A percentile compares a stretch with the other conserved stretches of the same genome.
Evolutionary conservation across 106 monocot species (phyloP).

Genomic region (Dendrobium huoshanense): DNA sequence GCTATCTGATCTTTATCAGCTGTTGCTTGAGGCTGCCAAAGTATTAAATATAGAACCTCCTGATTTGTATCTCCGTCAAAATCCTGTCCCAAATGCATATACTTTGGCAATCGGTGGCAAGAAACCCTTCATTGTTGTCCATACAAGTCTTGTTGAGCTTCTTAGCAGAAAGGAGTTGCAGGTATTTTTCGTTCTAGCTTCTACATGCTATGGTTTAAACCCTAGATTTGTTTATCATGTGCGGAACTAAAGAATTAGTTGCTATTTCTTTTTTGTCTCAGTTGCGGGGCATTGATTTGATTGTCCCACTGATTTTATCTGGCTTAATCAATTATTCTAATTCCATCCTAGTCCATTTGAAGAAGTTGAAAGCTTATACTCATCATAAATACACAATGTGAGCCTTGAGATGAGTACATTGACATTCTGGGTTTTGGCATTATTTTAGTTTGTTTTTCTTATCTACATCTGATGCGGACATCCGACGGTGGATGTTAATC

Average conservation of each 20-base stretch:
- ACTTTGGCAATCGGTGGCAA: conserved; percentile 90
- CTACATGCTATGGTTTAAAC: not conserved
- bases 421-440: too few relatives aligned
- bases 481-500: too few relatives aligned
- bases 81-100: conserved; percentile 96
- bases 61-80: conserved; percentile 90
- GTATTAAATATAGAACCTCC: conserved; percentile 77
- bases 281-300: not conserved
- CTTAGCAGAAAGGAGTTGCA: conserved; percentile 80
- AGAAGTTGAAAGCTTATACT: too few relatives aligned
- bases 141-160: conserved; percentile 94
- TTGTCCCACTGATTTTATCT: not conserved
- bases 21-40: conserved; percentile 68
- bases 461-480: too few relatives aligned
- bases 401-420: too few relatives aligned
- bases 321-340: too few relatives aligned
- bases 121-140: conserved; percentile 91
- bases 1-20: conserved; percentile 68
- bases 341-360: too few relatives aligned
- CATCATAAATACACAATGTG: too few relatives aligned
- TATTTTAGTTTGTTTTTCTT: too few relatives aligned
- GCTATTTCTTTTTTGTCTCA: not conserved
- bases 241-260: not conserved
- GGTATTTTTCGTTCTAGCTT: conserved; percentile 33
- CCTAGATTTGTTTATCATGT: not conserved